A percentile compares a stretch with the other conserved stretches of the same genome.
phyloP scores from a whole-genome alignment of 176 grass and related monocot genomes.

The Phoenix dactylifera region DNA sequence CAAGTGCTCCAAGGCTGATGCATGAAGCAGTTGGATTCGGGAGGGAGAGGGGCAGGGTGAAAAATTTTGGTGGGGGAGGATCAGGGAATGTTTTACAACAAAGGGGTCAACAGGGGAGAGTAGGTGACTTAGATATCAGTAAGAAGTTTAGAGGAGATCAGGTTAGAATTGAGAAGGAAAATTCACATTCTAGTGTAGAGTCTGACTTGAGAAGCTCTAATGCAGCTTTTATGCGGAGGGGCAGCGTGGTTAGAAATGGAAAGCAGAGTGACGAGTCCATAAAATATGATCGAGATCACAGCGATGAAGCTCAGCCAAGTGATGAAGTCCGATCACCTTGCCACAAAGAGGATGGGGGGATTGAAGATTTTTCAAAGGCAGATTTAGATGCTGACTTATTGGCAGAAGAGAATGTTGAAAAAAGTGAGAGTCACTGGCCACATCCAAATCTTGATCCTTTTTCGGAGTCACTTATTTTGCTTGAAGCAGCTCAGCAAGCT shows the following conservation, averaged over 20 bases:
- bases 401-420: slow-evolving; percentile 16
- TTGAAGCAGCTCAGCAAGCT: slow-evolving; percentile 47
- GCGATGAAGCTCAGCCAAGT: slow-evolving; percentile 29
- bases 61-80: slow-evolving; percentile 12
- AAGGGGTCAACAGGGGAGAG: slow-evolving; percentile 1
- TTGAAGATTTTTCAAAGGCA: slow-evolving; percentile 21
- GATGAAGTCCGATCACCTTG: slow-evolving; percentile 34
- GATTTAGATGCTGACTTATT: slow-evolving; percentile 20
- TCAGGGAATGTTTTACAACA: slow-evolving; percentile 9
- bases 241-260: slow-evolving; percentile 24
- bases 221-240: not conserved
- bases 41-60: slow-evolving; percentile 27
- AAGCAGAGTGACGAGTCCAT: slow-evolving; percentile 28
- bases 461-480: slow-evolving; percentile 28
- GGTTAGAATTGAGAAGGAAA: slow-evolving; percentile 21
- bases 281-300: slow-evolving; percentile 16
- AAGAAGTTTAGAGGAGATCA: slow-evolving; percentile 14
- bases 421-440: slow-evolving; percentile 9
- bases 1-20: slow-evolving; percentile 33
- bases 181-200: slow-evolving; percentile 39
- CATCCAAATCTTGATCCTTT: slow-evolving; percentile 23
- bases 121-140: not conserved
- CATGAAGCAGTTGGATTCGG: slow-evolving; percentile 14
- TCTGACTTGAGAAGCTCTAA: slow-evolving; percentile 28
- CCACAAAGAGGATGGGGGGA: slow-evolving; percentile 28